These are phyloP conservation scores for Halophytophthora batemanensis DNA, from an alignment of 352 stramenopile species.

Conservation along the genomic window DNA sequence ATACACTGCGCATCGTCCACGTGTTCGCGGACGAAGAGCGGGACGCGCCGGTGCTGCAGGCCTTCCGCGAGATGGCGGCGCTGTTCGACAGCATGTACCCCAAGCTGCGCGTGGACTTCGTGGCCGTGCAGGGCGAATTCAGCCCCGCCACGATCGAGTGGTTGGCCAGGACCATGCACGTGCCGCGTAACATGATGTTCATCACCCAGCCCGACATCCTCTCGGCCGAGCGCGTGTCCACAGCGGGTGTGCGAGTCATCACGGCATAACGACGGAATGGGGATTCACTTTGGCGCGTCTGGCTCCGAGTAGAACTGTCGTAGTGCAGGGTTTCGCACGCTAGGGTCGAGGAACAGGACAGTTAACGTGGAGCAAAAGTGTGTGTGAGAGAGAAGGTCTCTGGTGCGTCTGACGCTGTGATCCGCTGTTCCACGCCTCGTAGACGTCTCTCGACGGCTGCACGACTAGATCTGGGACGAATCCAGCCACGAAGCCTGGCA, in stretches of 20 bases:
- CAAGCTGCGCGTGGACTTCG: slow-evolving; percentile 77
- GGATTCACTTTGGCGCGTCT: too few relatives aligned
- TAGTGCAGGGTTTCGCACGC: too few relatives aligned
- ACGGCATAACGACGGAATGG: slow-evolving; percentile 31
- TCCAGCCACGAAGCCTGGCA: too few relatives aligned
- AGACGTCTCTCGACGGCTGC: too few relatives aligned
- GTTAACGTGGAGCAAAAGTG: too few relatives aligned
- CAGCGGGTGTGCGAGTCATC: slow-evolving; percentile 77
- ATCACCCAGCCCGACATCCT: slow-evolving; percentile 75
- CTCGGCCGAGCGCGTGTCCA: slow-evolving; percentile 66
- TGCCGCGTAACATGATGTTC: slow-evolving; percentile 89
- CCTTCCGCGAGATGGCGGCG: slow-evolving; percentile 39
- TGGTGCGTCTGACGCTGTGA: too few relatives aligned
- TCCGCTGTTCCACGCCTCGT: too few relatives aligned
- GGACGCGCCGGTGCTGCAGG: slow-evolving; percentile 8
- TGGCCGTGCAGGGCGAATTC: slow-evolving; percentile 57
- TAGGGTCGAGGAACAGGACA: too few relatives aligned
- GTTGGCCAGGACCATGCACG: slow-evolving; percentile 53
- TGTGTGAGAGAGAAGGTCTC: too few relatives aligned
- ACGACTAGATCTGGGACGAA: too few relatives aligned
- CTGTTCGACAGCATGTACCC: slow-evolving; percentile 88
- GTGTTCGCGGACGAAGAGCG: slow-evolving; percentile 34
- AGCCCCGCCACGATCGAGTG: slow-evolving; percentile 71
- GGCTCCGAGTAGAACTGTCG: too few relatives aligned
- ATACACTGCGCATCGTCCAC: slow-evolving; percentile 84